phyloP scores from a whole-genome alignment of 768 basidiomycete species.

The Kwoniella dejecticola region DNA sequence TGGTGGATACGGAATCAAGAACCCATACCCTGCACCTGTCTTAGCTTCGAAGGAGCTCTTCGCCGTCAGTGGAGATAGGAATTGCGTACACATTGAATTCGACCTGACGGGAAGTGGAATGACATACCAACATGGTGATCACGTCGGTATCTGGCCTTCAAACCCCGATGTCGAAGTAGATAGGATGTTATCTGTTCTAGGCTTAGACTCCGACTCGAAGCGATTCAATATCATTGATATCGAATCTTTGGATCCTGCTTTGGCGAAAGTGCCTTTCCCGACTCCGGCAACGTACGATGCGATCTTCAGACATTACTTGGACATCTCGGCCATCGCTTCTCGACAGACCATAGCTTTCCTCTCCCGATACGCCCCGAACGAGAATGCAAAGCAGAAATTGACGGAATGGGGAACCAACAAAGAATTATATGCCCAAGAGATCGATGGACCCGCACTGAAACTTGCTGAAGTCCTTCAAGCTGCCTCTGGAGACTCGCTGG shows the following conservation, averaged over 20 bases:
- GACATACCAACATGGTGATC: slow-evolving; percentile 98
- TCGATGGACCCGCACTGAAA: slow-evolving; percentile 77
- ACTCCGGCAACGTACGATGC: slow-evolving; percentile 92
- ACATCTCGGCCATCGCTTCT: slow-evolving; percentile 90
- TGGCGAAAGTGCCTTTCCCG: slow-evolving; percentile 98
- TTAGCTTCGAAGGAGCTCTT: slow-evolving; percentile 79
- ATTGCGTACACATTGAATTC: slow-evolving; percentile 93
- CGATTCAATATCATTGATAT: slow-evolving; percentile 83
- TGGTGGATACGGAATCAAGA: slow-evolving; percentile 97
- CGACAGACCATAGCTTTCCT: slow-evolving; percentile 87
- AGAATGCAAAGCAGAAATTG: slow-evolving; percentile 72
- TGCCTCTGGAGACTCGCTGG: slow-evolving; percentile 77
- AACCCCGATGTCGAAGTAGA: slow-evolving; percentile 92
- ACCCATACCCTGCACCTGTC: slow-evolving; percentile 89
- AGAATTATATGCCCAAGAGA: slow-evolving; percentile 76
- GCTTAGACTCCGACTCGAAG: slow-evolving; percentile 67
- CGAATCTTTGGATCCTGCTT: slow-evolving; percentile 94
- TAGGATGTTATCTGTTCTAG: slow-evolving; percentile 81
- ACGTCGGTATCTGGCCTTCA: slow-evolving; percentile 94
- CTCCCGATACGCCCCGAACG: slow-evolving; percentile 82
- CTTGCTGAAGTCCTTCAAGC: slow-evolving; percentile 90
- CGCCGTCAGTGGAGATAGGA: slow-evolving; percentile 69
- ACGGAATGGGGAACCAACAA: slow-evolving; percentile 80
- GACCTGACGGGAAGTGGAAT: slow-evolving; percentile 92
- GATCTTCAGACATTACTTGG: slow-evolving; percentile 94